Conservation (phyloP, 805 yeast genomes). For the Saturnispora halmiae region DNA sequence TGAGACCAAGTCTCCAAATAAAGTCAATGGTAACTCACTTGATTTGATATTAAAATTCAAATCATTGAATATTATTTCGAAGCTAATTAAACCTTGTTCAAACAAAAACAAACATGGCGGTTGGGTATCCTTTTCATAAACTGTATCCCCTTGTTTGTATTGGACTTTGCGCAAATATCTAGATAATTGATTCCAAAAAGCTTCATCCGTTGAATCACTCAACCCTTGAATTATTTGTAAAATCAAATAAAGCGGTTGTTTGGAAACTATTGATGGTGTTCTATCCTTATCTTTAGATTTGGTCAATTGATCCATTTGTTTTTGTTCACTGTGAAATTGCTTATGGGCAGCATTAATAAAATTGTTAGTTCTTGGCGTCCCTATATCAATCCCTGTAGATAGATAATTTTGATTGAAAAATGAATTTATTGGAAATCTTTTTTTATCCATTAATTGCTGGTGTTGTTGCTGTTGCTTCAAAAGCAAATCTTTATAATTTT, state of each 20-base stretch:
- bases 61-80: conserved; percentile 35
- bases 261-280: conserved; percentile 11
- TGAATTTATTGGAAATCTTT: conserved; percentile 11
- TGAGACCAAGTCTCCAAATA: conserved; percentile 54
- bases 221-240: conserved; percentile 58
- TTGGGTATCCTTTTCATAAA: conserved; percentile 39
- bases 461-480: neutral
- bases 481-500: conserved; percentile 39
- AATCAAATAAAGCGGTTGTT: conserved; percentile 49
- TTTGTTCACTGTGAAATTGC: conserved; percentile 26
- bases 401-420: conserved; percentile 10
- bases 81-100: conserved; percentile 45
- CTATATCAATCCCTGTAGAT: conserved; percentile 21
- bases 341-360: conserved; percentile 44
- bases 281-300: conserved; percentile 13
- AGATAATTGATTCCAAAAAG: conserved; percentile 58
- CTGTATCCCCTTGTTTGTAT: conserved; percentile 27
- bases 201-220: conserved; percentile 35
- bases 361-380: conserved; percentile 47
- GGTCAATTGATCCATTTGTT: conserved; percentile 25
- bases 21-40: conserved; percentile 57
- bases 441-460: neutral
- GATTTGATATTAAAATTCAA: conserved; percentile 23
- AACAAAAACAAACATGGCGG: conserved; percentile 47
- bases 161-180: conserved; percentile 40